Base-by-base conservation (phyloP, 306 rosid species). In the Casuarina equisetifolia region DNA sequence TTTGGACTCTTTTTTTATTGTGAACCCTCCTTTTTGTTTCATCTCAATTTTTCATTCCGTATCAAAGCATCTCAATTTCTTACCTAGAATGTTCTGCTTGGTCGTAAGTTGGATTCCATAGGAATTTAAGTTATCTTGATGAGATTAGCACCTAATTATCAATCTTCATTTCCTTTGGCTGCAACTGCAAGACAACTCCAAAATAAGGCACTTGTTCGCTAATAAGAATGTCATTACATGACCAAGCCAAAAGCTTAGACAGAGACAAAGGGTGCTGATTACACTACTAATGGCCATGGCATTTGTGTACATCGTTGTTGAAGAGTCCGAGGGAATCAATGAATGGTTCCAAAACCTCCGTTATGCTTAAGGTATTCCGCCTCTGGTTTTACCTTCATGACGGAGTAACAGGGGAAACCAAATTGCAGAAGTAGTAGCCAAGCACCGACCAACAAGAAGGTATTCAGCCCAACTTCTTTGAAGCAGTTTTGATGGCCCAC, bases 371-470 rank as follows among this genome's bases (percentile, higher is more conserved):
- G 62, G 69, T 58, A 25, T 59, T 73, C 25, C 43, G 17, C 11
- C 73, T 71, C 5, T 69, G 46, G 2, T 54, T 62, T 32, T 76
- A 70, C 58, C 63, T 63, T 40, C 84, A 76, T 58, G 78, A 81
- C 70, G 50, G 15, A 0, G 5, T 76, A 2, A 50, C 66, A 1
- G 78, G 81, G 20, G 19, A 61, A 67, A 44, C 40, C 78, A 40
- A 16, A 39, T 74, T 12, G 6, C 46, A 4, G 49, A 76, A 1
- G 5, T 4, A n/a, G 74, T 71, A 17, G 69, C 76, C n/a, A 54
- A 1, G 55, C 82, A 39, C 2, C 76, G 59, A 15, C 2, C 6
- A 71, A 35, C 43, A 16, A 7, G 32, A 70, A 49, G 49, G 16
- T 76, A 19, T 25, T 25, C 32, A 11, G 9, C 50, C 76, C 49